A percentile compares a stretch with the other conserved stretches of the same genome.
phyloP scores from a whole-genome alignment of 345 rosid species.

The Arabidopsis thaliana region DNA sequence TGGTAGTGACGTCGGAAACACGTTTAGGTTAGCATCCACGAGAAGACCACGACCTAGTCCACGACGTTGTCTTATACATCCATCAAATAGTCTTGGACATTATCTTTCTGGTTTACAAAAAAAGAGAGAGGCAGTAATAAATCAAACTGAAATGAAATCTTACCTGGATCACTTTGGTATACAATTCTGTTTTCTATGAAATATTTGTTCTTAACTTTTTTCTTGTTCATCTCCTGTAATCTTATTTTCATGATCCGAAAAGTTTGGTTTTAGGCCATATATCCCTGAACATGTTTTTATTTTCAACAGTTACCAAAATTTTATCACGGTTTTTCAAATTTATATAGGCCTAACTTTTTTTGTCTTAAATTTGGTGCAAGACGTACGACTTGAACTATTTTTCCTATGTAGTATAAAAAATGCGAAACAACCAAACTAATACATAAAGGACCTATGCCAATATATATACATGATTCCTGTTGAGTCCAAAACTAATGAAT shows the following conservation, averaged over 20 bases:
- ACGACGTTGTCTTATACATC: conserved; percentile 26
- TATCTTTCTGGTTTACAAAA: conserved; percentile 2
- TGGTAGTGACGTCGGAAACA: conserved; percentile 23
- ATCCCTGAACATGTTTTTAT: neutral
- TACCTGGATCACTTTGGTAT: neutral
- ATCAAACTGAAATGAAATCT: conserved; percentile 2
- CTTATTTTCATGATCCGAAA: neutral
- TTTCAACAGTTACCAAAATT: neutral
- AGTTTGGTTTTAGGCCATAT: neutral
- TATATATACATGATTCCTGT: no score
- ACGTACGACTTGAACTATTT: neutral
- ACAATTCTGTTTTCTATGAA: neutral
- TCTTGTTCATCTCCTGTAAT: neutral
- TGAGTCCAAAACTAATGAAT: neutral
- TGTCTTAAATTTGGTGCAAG: neutral
- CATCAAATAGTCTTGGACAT: conserved; percentile 9
- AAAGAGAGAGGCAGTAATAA: neutral
- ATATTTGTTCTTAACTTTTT: neutral
- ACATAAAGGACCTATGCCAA: neutral
- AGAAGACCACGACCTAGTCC: conserved; percentile 39
- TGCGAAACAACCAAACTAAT: neutral
- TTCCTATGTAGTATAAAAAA: neutral
- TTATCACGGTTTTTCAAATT: neutral
- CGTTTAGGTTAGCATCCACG: conserved; percentile 26
- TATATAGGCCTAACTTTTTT: neutral